Evolutionary conservation across 257 asterid genomes (phyloP).

Genomic region (Eucommia ulmoides): DNA sequence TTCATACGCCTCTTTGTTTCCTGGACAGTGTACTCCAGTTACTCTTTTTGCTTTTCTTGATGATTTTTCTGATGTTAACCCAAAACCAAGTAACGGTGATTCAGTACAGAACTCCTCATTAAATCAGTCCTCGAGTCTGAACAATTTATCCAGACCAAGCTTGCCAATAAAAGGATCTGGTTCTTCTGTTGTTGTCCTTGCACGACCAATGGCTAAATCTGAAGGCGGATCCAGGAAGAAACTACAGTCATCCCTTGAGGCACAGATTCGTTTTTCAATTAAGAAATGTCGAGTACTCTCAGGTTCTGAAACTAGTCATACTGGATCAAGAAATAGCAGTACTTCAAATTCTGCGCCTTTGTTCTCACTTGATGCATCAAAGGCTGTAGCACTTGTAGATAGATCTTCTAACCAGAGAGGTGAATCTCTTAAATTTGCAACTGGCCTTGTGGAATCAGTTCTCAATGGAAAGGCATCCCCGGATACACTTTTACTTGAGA

Average conservation of each 20-base stretch:
- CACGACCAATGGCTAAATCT: constrained; percentile 59
- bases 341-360: constrained; percentile 44
- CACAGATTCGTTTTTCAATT: constrained; percentile 80
- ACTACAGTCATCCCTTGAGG: constrained; percentile 93
- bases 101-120: constrained; percentile 33
- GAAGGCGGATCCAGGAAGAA: constrained; percentile 68
- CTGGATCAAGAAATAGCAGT: constrained; percentile 47
- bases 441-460: constrained; percentile 60
- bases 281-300: constrained; percentile 84
- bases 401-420: constrained; percentile 41
- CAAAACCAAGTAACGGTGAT: constrained; percentile 39
- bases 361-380: constrained; percentile 82
- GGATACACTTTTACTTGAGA: constrained; percentile 84
- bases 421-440: constrained; percentile 81
- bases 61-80: constrained; percentile 51
- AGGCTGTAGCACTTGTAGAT: constrained; percentile 71
- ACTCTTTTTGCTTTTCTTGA: constrained; percentile 74
- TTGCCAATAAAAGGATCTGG: constrained; percentile 52
- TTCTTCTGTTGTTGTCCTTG: constrained; percentile 70
- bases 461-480: constrained; percentile 75
- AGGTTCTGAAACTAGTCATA: constrained; percentile 51
- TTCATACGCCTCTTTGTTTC: constrained; percentile 64
- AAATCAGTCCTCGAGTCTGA: constrained; percentile 29
- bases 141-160: constrained; percentile 36
- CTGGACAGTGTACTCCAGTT: constrained; percentile 93